Evolutionary conservation across 768 basidiomycete genomes (phyloP).

Genomic region (Tricholoma hemisulphureum): DNA sequence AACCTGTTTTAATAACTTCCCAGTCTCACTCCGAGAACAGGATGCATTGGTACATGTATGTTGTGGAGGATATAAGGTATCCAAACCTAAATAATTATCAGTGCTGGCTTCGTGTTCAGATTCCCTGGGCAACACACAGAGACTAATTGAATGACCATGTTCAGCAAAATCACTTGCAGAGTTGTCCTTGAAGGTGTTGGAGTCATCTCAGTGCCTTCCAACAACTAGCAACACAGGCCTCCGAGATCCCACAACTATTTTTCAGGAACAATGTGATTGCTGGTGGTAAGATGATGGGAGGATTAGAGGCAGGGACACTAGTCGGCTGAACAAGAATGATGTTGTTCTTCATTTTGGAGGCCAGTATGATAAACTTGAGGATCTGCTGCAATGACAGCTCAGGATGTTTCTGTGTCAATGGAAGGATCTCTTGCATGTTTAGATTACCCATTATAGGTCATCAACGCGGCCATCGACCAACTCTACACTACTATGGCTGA

Average conservation of each 20-base stretch:
- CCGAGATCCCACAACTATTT: neutral
- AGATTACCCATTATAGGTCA: neutral
- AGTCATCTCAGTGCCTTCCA: neutral
- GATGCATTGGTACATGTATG: neutral
- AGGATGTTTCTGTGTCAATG: neutral
- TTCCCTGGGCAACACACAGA: neutral
- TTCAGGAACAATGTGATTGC: neutral
- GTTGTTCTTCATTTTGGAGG: neutral
- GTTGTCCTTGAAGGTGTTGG: neutral
- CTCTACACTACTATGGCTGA: neutral
- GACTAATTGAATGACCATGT: neutral
- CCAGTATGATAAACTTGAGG: neutral
- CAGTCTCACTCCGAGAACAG: neutral
- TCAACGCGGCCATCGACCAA: neutral
- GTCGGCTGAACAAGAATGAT: neutral
- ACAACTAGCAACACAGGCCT: neutral
- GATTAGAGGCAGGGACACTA: neutral
- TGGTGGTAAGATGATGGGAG: neutral
- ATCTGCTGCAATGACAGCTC: neutral
- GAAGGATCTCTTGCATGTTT: neutral
- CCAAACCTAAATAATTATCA: neutral
- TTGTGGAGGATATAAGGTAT: neutral
- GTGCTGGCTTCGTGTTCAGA: neutral
- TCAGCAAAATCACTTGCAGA: neutral
- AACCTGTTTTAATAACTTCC: neutral